These are phyloP conservation scores for Diaporthe sp. DNA, from an alignment of 2,329 filamentous ascomycete genomes.

Conservation along the genomic window DNA sequence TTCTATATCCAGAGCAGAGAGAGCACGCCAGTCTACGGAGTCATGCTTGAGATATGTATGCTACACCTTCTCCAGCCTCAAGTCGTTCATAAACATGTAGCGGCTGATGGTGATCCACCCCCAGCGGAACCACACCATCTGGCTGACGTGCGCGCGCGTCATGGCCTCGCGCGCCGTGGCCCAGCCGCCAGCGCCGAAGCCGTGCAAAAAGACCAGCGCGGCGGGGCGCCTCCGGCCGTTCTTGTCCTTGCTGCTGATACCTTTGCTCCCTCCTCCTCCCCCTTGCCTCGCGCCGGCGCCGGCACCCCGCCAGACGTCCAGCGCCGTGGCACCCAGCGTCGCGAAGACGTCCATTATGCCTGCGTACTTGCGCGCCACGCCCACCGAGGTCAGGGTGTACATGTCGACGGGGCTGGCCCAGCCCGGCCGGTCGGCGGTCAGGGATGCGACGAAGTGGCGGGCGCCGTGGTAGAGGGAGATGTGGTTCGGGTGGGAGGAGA, in stretches of 20 bases:
- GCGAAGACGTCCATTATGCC: constrained; percentile 81
- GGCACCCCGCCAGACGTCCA: constrained; percentile 45
- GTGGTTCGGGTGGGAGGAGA: constrained; percentile 95
- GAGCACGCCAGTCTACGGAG: background rate
- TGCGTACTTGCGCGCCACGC: constrained; percentile 83
- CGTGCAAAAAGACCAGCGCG: constrained; percentile 79
- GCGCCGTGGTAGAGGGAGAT: constrained; percentile 89
- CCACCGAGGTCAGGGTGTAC: constrained; percentile 85
- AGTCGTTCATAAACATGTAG: constrained; percentile 96
- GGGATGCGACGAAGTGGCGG: constrained; percentile 75
- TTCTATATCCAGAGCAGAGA: background rate
- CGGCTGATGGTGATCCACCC: constrained; percentile 92
- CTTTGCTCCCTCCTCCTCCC: background rate
- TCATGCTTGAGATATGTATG: background rate
- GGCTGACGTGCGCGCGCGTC: constrained; percentile 90
- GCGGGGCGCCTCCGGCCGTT: constrained; percentile 62
- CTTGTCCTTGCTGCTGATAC: background rate
- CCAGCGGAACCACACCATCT: constrained; percentile 99
- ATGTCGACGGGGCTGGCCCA: constrained; percentile 83
- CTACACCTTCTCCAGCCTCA: constrained; percentile 67
- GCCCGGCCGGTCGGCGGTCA: constrained; percentile 75
- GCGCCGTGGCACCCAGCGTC: constrained; percentile 73
- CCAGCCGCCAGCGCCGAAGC: constrained; percentile 69
- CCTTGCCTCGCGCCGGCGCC: constrained; percentile 50
- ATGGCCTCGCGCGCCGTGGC: constrained; percentile 83